These are phyloP conservation scores for Penicillium samsonianum DNA, from an alignment of 495 filamentous ascomycete genomes.

Conservation along the genomic window DNA sequence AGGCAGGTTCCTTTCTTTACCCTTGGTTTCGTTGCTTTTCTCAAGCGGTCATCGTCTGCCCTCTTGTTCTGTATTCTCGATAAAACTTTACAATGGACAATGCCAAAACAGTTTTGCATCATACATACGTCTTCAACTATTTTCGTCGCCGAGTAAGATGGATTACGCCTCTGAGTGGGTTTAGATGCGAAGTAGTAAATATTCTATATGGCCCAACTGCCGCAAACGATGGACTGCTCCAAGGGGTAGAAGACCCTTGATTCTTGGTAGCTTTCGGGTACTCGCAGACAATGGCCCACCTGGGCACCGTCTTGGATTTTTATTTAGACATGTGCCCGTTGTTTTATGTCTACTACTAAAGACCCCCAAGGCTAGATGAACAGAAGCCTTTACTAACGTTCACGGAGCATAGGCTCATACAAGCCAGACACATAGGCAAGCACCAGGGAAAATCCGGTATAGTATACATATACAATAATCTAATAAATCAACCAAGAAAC, in stretches of 20 bases:
- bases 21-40: conserved; percentile 26
- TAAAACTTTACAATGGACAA: conserved; percentile 24
- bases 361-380: too few species aligned
- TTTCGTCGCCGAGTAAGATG: not conserved
- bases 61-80: conserved; percentile 23
- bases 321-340: not conserved
- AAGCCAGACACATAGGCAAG: not conserved
- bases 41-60: conserved; percentile 30
- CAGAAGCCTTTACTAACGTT: not conserved
- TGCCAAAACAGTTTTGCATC: conserved; percentile 7
- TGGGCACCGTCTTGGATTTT: not conserved
- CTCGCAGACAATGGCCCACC: not conserved
- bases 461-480: conserved; percentile 9
- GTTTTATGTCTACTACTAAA: too few species aligned
- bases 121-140: not conserved
- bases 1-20: conserved; percentile 28
- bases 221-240: not conserved
- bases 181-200: not conserved
- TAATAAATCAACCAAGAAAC: not conserved
- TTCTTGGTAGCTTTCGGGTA: not conserved
- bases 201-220: not conserved
- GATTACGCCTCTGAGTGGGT: not conserved
- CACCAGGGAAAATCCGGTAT: not conserved
- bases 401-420: not conserved
- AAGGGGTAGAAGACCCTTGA: not conserved